Base-by-base conservation (phyloP, 768 basidiomycete genomes). In the Lentinula lateritia region DNA sequence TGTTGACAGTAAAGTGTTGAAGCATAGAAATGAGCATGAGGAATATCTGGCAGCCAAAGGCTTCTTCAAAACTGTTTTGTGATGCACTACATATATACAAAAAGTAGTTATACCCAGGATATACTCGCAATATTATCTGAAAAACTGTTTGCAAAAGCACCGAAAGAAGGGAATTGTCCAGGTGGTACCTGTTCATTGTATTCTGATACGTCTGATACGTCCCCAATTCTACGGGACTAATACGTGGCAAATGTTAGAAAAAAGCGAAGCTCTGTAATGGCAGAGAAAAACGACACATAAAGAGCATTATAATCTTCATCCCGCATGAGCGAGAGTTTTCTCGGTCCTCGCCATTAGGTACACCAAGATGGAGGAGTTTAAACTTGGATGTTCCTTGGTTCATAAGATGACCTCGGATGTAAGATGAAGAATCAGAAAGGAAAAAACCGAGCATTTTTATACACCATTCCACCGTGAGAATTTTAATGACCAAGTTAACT, bases 291-390 rank as follows among this genome's bases (percentile, higher is more conserved):
- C 68, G 66, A 61, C 65, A 70, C 69, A 68, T 62, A 62, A 66
- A 62, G 73, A 79, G 89, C 88, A 92, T 91, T 91, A 89, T 84
- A 83, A 83, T 83, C 81, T 76, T 82, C 84, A 71, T 75, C 69
- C 74, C 69, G 66, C 56, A 63, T 23, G 60, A 64, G 18, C 58
- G 50, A 73, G 73, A 75, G 69, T 72, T 13, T 39, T 91, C 84
- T 90, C 71, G 88, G 85, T 88, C 84, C 78, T 81, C 80, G 85
- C 89, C 89, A 92, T 92, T 90, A 85, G 78, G 87, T 78, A 72
- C 71, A 74, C 67, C 79, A 78, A 78, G 79, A 76, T 77, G 60
- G 69, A 67, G 66, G 60, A 60, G 61, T 53, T 65, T 68, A 6
- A 43, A 65, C 75, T 78, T 74, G 79, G 74, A 79, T 81, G 53